These are phyloP conservation scores for Kluyveromyces nonfermentans DNA, from an alignment of 805 yeast genomes.

Conservation along the genomic window DNA sequence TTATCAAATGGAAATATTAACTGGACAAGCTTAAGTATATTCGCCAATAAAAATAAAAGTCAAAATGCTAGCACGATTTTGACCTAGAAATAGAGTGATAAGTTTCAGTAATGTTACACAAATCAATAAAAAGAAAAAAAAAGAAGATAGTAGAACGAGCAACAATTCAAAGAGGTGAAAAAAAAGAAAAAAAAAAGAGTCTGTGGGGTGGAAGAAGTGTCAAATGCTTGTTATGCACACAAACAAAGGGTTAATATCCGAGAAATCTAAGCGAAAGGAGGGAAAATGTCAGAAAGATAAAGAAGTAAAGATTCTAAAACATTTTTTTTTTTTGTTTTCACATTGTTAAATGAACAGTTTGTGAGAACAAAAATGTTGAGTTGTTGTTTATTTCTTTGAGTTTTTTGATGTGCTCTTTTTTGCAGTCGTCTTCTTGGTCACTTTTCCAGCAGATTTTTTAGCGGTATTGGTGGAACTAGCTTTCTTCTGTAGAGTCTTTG, in stretches of 20 bases:
- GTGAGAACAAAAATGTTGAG: neutral
- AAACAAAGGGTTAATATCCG: neutral
- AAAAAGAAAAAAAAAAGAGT: neutral
- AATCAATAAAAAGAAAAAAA: neutral
- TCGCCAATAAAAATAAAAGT: neutral
- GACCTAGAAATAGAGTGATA: neutral
- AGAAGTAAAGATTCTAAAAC: too few species aligned
- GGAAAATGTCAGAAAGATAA: too few species aligned
- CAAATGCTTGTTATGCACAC: neutral
- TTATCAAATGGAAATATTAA: neutral
- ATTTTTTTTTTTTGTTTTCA: too few species aligned
- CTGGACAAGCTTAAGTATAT: too few species aligned
- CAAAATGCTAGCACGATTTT: neutral
- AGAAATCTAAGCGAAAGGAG: neutral
- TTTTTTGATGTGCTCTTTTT: conserved; percentile 15
- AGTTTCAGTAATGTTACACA: neutral
- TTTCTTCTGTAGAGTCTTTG: conserved; percentile 17
- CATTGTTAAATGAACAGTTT: too few species aligned
- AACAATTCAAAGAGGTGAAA: neutral
- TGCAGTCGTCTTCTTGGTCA: conserved; percentile 26
- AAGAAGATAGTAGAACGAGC: neutral
- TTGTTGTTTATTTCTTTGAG: neutral
- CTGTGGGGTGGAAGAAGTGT: too few species aligned
- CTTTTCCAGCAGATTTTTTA: conserved; percentile 22
- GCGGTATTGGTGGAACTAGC: conserved; percentile 18